Base-by-base conservation (phyloP, 805 yeast genomes). In the Kodamaea sagamina region DNA sequence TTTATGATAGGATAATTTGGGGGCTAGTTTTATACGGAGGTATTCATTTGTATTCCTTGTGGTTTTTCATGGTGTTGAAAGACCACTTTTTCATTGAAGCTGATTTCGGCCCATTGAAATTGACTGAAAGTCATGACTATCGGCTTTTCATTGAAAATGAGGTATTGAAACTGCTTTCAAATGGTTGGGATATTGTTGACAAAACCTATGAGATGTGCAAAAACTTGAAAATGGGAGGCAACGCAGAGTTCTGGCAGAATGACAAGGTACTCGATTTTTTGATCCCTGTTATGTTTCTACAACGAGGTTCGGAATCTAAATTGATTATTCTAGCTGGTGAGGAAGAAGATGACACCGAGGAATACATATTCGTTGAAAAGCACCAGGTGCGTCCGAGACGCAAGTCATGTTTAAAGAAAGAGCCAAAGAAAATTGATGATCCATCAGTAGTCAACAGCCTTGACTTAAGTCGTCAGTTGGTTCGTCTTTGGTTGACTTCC, bases 11-110 rank as follows among this genome's bases (percentile, higher is more conserved):
- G 22, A 60, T 78, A 1, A 41, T 75, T 1, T 68, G 73, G 63
- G 75, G 74, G 0, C 46, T 76, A 6, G 29, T 73, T 6, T 48
- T 76, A 34, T 65, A 62, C 44, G 81, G 81, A 11, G 76, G 74
- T 1, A 53, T 68, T 19, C 75, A 72, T 44, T 18, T 74, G 7
- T 67, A 63, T 34, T 54, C 67, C 2, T 48, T 77, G 13, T 68
- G 74, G 71, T 66, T 74, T 32, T 74, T 77, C 49, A 61, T 61
- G 41, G 55, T 60, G 12, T 48, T 75, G 29, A 59, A 61, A 28
- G 57, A 62, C 40, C 65, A 59, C 39, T 66, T 48, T 32, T 46
- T 41, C 43, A 47, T 56, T 18, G 45, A 47, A 26, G 31, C 46
- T 42, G 61, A 61, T 46, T 46, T 41, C 41, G 54, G 63, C 10